Base-by-base conservation (phyloP, 2,329 filamentous ascomycete genomes). In the Huntiella savannae region DNA sequence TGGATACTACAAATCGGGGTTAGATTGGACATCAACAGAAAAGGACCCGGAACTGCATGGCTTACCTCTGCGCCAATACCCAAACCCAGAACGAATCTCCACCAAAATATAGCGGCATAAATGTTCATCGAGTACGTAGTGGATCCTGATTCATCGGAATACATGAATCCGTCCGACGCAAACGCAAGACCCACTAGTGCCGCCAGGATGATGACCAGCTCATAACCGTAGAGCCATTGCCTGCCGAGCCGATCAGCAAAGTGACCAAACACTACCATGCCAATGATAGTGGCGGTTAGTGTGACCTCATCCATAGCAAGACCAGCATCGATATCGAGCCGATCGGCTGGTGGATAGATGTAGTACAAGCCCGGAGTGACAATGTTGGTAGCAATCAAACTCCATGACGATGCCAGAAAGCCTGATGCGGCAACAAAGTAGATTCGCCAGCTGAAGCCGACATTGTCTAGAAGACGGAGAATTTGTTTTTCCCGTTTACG, bases 341-440 rank as follows among this genome's bases (percentile, higher is more conserved):
- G 42, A 19, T 47, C 34, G 11, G 22, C 32, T 4, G 49, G 47
- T 3, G 52, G 50, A 47, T 58, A 58, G 12, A 58, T 51, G 36
- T 53, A 59, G 13, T 49, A 50, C 12, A 58, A 45, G 6, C 55
- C 53, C 4, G 56, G 55, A 13, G 49, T 53, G 40, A 58, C 54
- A 36, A 58, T 52, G 39, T 56, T 58, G 4, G 52, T 56, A 12
- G 56, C 52, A 47, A 59, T 56, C 2, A 59, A 45, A 44, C 54
- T 55, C 47, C 55, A 59, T 11, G 56, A 57, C 1, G 56, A 55
- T 2, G 57, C 54, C 8, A 59, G 48, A 47, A 58, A 59, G 6
- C 57, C 57, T 2, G 53, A 53, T 6, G 52, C 51, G 4, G 53
- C 55, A 6, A 55, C 56, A 13, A 52, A 50, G 48, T 53, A 57